Percentiles rank a stretch among this genome's conserved stretches.
These are phyloP conservation scores for Dillenia turbinata DNA, from an alignment of 164 flowering plant species.

Conservation along the genomic window DNA sequence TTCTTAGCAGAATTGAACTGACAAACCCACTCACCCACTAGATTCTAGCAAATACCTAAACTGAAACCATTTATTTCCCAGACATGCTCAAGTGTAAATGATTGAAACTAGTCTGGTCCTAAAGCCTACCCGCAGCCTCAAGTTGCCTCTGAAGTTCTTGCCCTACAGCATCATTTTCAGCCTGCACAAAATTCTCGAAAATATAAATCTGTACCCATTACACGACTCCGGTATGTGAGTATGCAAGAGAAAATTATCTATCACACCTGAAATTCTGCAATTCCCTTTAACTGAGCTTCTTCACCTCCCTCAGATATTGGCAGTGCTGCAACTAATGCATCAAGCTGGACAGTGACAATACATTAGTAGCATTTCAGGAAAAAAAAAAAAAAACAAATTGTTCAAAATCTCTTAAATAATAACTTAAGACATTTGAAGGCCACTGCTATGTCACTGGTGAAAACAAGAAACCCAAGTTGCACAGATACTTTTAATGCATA, in stretches of 20 bases:
- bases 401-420: too few species aligned
- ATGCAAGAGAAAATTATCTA: not conserved
- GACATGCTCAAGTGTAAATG: too few species aligned
- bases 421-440: too few species aligned
- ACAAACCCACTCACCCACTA: too few species aligned
- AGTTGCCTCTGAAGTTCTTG: slow-evolving; percentile 81
- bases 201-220: not conserved
- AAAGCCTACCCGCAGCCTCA: slow-evolving; percentile 70
- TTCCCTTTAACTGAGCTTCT: slow-evolving; percentile 75
- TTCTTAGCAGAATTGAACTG: too few species aligned
- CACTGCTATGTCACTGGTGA: too few species aligned
- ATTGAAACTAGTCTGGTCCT: not conserved
- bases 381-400: not conserved
- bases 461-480: too few species aligned
- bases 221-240: not conserved
- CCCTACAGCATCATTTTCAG: slow-evolving; percentile 89
- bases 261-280: slow-evolving; percentile 83
- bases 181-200: slow-evolving; percentile 34
- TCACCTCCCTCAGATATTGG: slow-evolving; percentile 89
- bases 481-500: too few species aligned
- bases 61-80: too few species aligned
- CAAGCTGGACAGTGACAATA: slow-evolving; percentile 49
- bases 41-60: too few species aligned
- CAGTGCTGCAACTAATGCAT: slow-evolving; percentile 79
- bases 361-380: not conserved